Evolutionary conservation across 805 yeast species (phyloP), one percentile per base, ranked within the genome.

Genomic region (Maudiozyma serrabonitensis): DNA sequence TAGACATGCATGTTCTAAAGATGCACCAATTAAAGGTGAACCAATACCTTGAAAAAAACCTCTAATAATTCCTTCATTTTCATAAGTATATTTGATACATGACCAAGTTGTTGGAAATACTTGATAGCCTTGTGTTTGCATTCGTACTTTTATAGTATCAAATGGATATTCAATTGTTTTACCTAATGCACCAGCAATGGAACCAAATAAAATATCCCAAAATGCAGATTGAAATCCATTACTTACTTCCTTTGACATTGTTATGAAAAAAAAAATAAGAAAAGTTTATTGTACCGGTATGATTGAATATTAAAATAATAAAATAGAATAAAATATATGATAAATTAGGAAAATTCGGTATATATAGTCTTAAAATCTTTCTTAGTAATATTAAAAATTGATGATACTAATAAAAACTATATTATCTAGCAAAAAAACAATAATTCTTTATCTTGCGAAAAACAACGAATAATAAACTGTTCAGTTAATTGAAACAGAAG

Each of bases 111-210:
- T 80, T 0, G 66, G 66, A 58, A 76, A 82, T 35, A 67, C 63
- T 11, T 78, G 67, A 0, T 77, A 75, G 7, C 89, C 83, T 60
- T 87, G 93, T 1, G 88, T 78, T 61, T 84, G 91, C 31, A 91
- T 72, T 50, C 96, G 74, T 3, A 90, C 98, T 66, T 90, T 90
- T 43, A 89, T 76, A 0, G 97, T 91, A 60, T 90, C 98, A 56
- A 90, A 88, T 0, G 98, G 98, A 59, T 82, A 90, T 65, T 90
- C 98, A 13, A 90, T 77, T 31, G 84, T 57, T 63, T 90, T 91
- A 1, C 95, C 96, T 4, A 80, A 66, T 49, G 87, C 83, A 15
- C 98, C 98, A 0, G 96, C 73, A 9, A 70, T 62, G 6, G 73
- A 71, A 13, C 74, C 74, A 53, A 60, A 64, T 6, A 67, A 43